Evolutionary conservation across 306 rosid genomes (phyloP).

Genomic region (Arachis stenosperma): DNA sequence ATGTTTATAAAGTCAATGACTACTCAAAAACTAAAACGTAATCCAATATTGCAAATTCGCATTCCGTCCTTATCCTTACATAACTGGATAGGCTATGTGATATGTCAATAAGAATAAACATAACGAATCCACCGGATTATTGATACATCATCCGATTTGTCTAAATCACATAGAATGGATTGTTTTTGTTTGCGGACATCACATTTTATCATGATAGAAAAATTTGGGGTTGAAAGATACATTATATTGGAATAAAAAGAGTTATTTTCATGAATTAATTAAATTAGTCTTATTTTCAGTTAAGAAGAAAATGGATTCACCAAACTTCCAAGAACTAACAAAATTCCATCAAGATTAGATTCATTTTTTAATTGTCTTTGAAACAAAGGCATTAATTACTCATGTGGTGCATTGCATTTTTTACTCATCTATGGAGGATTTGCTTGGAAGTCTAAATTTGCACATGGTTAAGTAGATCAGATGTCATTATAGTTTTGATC

Average conservation of each 20-base stretch:
- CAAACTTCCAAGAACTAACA: slow-evolving; percentile 43
- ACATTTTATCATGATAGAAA: not conserved
- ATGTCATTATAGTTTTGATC: slow-evolving; percentile 34
- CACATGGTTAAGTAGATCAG: slow-evolving; percentile 44
- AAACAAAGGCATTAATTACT: slow-evolving; percentile 23
- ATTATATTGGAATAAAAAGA: slow-evolving; percentile 7
- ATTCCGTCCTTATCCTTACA: no score
- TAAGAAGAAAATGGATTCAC: slow-evolving; percentile 32
- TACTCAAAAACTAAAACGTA: no score
- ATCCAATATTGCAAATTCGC: not conserved
- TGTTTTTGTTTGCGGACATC: slow-evolving; percentile 18
- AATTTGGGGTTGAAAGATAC: slow-evolving; percentile 1
- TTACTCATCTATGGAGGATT: not conserved
- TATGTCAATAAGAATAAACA: not conserved
- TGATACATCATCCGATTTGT: not conserved
- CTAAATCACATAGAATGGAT: not conserved
- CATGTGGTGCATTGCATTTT: not conserved
- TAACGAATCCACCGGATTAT: slow-evolving; percentile 12
- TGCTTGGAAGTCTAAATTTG: slow-evolving; percentile 34
- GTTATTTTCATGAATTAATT: slow-evolving; percentile 42
- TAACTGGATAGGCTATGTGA: not conserved
- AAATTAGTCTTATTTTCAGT: slow-evolving; percentile 15
- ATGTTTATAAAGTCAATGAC: no score
- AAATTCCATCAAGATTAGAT: slow-evolving; percentile 19
- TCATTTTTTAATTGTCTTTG: slow-evolving; percentile 17